Percentiles rank a stretch among this genome's conserved stretches.
phyloP scores from a whole-genome alignment of 176 grass and related monocot species.

The Saccharum officinarum region DNA sequence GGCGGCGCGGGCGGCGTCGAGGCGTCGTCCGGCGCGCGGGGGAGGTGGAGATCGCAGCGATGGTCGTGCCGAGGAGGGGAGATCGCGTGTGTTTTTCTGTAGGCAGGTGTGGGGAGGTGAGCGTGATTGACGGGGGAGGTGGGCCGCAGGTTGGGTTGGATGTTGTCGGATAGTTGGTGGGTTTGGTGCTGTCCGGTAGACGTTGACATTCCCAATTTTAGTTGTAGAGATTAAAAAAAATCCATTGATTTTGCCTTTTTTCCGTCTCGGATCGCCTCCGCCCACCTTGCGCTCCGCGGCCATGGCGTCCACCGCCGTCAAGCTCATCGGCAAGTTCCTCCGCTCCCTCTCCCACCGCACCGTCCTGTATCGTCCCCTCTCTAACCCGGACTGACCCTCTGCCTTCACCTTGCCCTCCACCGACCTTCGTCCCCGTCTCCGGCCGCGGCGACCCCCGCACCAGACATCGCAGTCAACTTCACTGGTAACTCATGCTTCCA shows the following conservation, averaged over 20 bases:
- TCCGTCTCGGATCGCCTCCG: neutral
- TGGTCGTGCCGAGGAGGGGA: no score
- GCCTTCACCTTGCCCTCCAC: neutral
- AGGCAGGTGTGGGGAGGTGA: no score
- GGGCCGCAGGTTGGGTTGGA: no score
- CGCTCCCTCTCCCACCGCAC: neutral
- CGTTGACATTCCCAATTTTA: no score
- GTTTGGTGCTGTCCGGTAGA: no score
- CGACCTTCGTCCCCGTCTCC: conserved; percentile 25
- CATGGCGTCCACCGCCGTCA: conserved; percentile 61
- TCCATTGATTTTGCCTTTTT: neutral
- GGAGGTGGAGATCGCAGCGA: no score
- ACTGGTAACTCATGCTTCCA: conserved; percentile 47
- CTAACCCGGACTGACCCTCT: conserved; percentile 16
- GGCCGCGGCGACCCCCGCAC: conserved; percentile 16
- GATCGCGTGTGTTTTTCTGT: no score
- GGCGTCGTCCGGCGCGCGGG: no score
- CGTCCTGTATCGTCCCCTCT: neutral
- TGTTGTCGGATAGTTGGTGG: no score
- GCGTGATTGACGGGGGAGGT: no score
- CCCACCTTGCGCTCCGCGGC: conserved; percentile 2
- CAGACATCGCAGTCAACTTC: conserved; percentile 93
- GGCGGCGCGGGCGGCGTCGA: no score
- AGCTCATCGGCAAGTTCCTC: conserved; percentile 74
- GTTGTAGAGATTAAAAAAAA: no score